Evolutionary conservation across 805 yeast species (phyloP), one percentile per base, ranked within the genome.

Genomic region (Kockiozyma suomiensis): DNA sequence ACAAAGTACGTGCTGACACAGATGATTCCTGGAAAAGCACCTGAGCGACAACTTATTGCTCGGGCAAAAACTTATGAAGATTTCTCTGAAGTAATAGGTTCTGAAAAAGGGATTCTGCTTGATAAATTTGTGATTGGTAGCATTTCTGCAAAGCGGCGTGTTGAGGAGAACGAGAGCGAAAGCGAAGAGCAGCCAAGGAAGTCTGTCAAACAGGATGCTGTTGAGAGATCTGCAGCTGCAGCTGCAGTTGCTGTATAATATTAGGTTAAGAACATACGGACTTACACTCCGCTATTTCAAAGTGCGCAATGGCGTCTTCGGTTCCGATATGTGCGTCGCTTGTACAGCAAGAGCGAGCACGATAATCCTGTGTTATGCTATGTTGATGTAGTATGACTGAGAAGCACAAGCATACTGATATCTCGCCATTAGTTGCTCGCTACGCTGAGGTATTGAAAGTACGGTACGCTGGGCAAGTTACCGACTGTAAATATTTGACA

Each of bases 1-100:
- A 82, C 94, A 1, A 94, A 94, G 75, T 93, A 86, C 72, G 84
- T 94, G 76, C 69, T 93, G 46, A 77, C 85, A 35, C 85, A 90
- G 69, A 85, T 90, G 75, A 78, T 90, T 12, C 96, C 97, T 0
- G 93, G 96, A 0, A 87, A 84, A 70, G 79, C 83, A 2, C 76
- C 79, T 12, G 76, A 82, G 50, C 88, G 88, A 70, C 84, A 82
- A 66, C 66, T 73, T 49, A 74, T 90, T 54, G 78, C 85, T 59
- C 77, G 79, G 67, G 75, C 84, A 43, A 90, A 85, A 70, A 77
- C 83, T 0, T 72, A 79, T 49, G 82, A 81, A 46, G 56, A 67
- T 17, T 25, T 52, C 13, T 52, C 43, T 19, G 41, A 32, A 23
- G 35, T 25, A 21, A 13, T 52, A 15, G 21, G 35, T 4, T 15